Base-by-base conservation (phyloP, 345 rosid genomes). In the Pelargonium nanum region DNA sequence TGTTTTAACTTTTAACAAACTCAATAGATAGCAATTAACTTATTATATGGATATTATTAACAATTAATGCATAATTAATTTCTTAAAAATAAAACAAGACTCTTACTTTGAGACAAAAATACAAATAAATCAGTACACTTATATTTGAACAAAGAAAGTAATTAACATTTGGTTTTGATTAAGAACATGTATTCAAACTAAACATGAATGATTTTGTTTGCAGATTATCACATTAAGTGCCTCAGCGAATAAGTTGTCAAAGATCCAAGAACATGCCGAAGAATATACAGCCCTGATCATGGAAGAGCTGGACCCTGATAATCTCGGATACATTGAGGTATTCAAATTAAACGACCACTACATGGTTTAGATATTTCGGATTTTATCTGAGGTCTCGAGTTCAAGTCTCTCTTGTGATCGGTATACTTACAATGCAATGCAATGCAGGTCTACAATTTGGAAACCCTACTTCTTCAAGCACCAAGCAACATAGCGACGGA, bases 231-330 rank as follows among this genome's bases (percentile, higher is more conserved):
- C 75, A 3, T 52, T 83, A 59, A 90, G 95, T 64, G 95, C 97
- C 40, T 80, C 88, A 24, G 88, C 95, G 5, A 90, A 87, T 59
- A 84, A 83, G 75, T 68, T 87, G 68, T 81, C 85, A 30, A 87
- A 78, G 73, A 85, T 90, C 63, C 86, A 78, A 72, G 85, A 87
- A 32, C 57, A 64, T 23, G 84, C 81, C 16, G 86, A 83, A 67
- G 97, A 90, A 74, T 85, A 90, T 63, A 90, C 87, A 59, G 90
- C 95, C 22, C 72, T 87, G 51, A 90, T 90, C 77, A 82, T 87
- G 88, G 97, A 90, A 82, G 95, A 87, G 53, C 75, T 90, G 1
- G 95, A 87, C 65, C 89, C 82, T 0, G 74, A 79, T 68, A 81
- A 78, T 61, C 78, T 83, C 17, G 95, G 97, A 53, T 87, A 70